Evolutionary conservation across 441 rosid species (phyloP).

Genomic region (Populus hybrid): DNA sequence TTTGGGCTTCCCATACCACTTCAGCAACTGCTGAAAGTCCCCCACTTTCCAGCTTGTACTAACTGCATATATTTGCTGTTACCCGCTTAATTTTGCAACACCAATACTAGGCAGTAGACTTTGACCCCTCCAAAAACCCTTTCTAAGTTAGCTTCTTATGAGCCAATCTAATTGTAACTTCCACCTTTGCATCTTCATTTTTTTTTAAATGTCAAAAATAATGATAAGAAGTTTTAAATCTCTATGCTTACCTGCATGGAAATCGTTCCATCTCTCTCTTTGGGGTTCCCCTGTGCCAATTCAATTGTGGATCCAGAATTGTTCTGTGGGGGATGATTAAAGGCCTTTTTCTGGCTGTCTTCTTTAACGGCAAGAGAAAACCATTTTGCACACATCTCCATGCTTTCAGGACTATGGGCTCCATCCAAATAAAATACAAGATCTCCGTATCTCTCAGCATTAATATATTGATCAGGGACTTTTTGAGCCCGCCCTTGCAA

Average conservation of each 20-base stretch:
- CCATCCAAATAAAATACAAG: slow-evolving; percentile 91
- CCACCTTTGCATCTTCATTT: not conserved
- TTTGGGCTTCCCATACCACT: not conserved
- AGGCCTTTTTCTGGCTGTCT: slow-evolving; percentile 26
- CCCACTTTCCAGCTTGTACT: not conserved
- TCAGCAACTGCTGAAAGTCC: not conserved
- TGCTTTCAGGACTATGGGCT: slow-evolving; percentile 96
- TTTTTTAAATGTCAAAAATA: not conserved
- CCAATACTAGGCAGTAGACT: not conserved
- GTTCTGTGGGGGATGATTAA: slow-evolving; percentile 29
- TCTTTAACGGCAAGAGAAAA: slow-evolving; percentile 60
- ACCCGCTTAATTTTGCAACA: not conserved
- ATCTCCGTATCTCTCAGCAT: slow-evolving; percentile 47
- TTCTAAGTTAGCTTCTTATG: not conserved
- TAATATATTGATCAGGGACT: slow-evolving; percentile 53
- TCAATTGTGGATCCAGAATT: slow-evolving; percentile 25
- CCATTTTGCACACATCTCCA: slow-evolving; percentile 86
- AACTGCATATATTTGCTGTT: not conserved
- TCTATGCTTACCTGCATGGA: slow-evolving; percentile 49
- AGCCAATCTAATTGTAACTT: not conserved
- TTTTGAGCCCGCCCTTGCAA: slow-evolving; percentile 96
- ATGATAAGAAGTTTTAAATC: not conserved
- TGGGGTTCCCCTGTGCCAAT: slow-evolving; percentile 21
- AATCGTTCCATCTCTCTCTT: slow-evolving; percentile 29
- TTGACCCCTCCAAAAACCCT: not conserved